A percentile compares a stretch with the other conserved stretches of the same genome.
Evolutionary conservation across 305 asterid species (phyloP).

Genomic region (Fraxinus xanthoxyloides): DNA sequence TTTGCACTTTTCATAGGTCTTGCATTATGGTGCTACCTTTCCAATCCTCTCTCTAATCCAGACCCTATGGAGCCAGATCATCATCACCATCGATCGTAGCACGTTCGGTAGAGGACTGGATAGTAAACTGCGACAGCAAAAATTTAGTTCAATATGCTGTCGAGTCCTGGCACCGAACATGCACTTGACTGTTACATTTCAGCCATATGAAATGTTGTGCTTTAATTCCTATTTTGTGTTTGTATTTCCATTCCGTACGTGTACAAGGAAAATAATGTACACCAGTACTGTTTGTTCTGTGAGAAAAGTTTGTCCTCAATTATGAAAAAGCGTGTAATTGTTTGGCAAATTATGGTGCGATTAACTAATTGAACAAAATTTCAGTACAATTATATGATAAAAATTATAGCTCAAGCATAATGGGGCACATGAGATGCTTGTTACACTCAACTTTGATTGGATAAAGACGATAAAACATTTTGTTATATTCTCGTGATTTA

Average conservation of each 20-base stretch:
- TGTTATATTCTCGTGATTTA: too few species aligned
- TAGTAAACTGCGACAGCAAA: not conserved
- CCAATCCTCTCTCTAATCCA: not conserved
- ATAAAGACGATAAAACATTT: too few species aligned
- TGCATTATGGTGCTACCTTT: slow-evolving; percentile 1
- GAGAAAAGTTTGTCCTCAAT: not conserved
- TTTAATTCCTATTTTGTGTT: not conserved
- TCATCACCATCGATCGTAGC: not conserved
- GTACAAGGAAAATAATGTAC: not conserved
- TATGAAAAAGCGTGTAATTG: not conserved
- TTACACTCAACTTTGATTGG: too few species aligned
- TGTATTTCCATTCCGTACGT: not conserved
- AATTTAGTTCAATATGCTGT: too few species aligned
- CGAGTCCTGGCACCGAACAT: too few species aligned
- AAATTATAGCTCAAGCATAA: too few species aligned
- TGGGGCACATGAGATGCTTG: too few species aligned
- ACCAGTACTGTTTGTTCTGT: not conserved
- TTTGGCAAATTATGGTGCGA: not conserved
- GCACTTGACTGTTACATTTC: not conserved
- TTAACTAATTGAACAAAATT: too few species aligned
- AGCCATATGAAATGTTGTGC: not conserved
- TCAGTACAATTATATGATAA: too few species aligned
- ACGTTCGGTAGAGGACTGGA: not conserved
- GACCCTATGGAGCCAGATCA: not conserved
- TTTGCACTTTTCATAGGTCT: not conserved